A percentile compares a stretch with the other conserved stretches of the same genome.
Conservation (phyloP, 495 filamentous ascomycete genomes). For the Articulospora tetracladia region DNA sequence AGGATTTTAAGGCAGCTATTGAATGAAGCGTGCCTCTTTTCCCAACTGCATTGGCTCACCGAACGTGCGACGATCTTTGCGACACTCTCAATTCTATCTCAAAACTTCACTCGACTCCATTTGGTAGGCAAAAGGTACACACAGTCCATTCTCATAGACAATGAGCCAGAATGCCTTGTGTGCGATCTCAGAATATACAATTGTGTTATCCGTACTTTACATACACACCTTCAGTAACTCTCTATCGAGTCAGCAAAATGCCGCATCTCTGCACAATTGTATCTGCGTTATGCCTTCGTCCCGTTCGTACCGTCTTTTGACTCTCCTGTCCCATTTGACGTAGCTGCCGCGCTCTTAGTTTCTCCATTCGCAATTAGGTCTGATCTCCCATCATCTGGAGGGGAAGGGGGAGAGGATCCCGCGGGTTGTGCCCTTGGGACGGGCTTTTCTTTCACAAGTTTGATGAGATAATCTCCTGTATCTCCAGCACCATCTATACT, state of each 20-base stretch:
- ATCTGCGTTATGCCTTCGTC: not conserved
- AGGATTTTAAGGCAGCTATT: too few relatives aligned
- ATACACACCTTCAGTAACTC: not conserved
- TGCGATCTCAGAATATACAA: not conserved
- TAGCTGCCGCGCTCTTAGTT: not conserved
- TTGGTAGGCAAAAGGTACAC: too few relatives aligned
- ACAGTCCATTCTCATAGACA: not conserved
- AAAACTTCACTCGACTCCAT: too few relatives aligned
- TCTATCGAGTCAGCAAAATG: too few relatives aligned
- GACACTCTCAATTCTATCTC: too few relatives aligned
- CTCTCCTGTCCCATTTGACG: not conserved
- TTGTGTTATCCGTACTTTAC: not conserved
- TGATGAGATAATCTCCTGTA: slow-evolving; percentile 61
- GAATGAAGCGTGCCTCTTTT: too few relatives aligned
- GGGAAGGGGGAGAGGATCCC: not conserved
- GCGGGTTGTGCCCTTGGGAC: slow-evolving; percentile 15
- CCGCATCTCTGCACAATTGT: not conserved
- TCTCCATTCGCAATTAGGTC: not conserved
- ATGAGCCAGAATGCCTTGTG: not conserved
- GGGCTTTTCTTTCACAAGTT: slow-evolving; percentile 62
- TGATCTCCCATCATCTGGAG: not conserved
- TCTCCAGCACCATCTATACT: slow-evolving; percentile 79
- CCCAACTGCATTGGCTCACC: too few relatives aligned
- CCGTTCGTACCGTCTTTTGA: not conserved
- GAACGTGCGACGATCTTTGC: too few relatives aligned